Conservation (phyloP, 139 green algal species). For the Spirogloea muscicola region DNA sequence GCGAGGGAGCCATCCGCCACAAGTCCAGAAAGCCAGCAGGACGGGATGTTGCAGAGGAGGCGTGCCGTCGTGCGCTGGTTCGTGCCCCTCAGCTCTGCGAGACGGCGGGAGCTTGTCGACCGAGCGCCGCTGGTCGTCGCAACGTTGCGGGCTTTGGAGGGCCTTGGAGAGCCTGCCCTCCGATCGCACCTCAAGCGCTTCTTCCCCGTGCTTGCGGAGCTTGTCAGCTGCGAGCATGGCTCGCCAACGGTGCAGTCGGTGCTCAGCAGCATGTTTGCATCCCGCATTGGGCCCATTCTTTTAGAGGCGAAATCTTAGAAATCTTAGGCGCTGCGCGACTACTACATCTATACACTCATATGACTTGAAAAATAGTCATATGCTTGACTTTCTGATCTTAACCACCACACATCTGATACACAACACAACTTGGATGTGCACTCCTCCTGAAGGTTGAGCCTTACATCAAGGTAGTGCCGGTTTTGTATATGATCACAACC, state of each 20-base stretch:
- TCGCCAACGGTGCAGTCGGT: constrained; percentile 76
- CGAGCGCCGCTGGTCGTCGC: constrained; percentile 50
- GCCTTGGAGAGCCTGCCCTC: constrained; percentile 61
- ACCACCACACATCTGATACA: too few species aligned
- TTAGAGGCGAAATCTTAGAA: too few species aligned
- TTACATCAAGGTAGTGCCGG: too few species aligned
- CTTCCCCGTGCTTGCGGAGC: constrained; percentile 78
- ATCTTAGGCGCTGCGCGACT: too few species aligned
- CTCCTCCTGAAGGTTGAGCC: too few species aligned
- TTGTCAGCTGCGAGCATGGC: constrained; percentile 78
- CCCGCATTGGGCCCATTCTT: constrained; percentile 25
- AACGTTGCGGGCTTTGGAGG: constrained; percentile 64
- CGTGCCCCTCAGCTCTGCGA: constrained; percentile 22
- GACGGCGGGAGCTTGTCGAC: constrained; percentile 22
- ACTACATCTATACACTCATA: too few species aligned
- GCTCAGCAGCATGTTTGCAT: constrained; percentile 76
- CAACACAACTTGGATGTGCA: too few species aligned
- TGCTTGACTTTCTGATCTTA: too few species aligned
- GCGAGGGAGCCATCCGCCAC: not conserved
- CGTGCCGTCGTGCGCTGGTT: not conserved
- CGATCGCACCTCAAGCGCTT: constrained; percentile 65
- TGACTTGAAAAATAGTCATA: too few species aligned
- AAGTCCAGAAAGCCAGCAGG: not conserved
- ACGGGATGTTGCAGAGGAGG: not conserved
- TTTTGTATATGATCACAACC: too few species aligned